phyloP scores from a whole-genome alignment of 1,284 basidiomycete genomes.

The Cryptococcus wingfieldii region DNA sequence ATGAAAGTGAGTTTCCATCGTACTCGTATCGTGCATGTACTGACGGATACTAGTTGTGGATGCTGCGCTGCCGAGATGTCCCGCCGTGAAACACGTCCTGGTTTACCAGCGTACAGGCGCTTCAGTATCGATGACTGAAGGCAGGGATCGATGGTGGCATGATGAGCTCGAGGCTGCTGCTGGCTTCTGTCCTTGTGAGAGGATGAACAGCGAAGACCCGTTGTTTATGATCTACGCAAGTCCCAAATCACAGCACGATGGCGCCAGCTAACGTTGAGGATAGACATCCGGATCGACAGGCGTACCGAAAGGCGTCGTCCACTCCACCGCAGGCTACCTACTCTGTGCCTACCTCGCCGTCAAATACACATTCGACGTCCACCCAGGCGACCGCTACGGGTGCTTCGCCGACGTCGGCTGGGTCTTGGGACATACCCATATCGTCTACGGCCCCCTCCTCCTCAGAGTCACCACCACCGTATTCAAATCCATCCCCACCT shows the following conservation, averaged over 20 bases:
- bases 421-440: constrained; percentile 98
- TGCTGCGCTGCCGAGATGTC: constrained; percentile 79
- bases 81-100: constrained; percentile 82
- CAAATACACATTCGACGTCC: constrained; percentile 95
- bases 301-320: constrained; percentile 95
- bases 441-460: constrained; percentile 88
- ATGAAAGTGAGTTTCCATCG: constrained; percentile 56
- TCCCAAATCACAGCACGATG: constrained; percentile 17
- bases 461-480: constrained; percentile 87
- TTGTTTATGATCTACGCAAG: constrained; percentile 95
- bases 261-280: neutral
- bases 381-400: constrained; percentile 84
- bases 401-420: constrained; percentile 99
- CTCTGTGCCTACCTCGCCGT: constrained; percentile 85
- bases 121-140: constrained; percentile 73
- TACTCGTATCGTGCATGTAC: neutral
- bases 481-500: constrained; percentile 95
- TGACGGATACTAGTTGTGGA: constrained; percentile 62
- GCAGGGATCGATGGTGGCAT: constrained; percentile 95
- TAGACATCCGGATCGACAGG: constrained; percentile 93
- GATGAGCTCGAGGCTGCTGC: constrained; percentile 80
- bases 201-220: constrained; percentile 87
- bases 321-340: constrained; percentile 90
- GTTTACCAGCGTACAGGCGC: constrained; percentile 87
- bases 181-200: constrained; percentile 79